Base-by-base conservation (phyloP, 495 filamentous ascomycete species). In the Pyrenopolyporus hunteri region DNA sequence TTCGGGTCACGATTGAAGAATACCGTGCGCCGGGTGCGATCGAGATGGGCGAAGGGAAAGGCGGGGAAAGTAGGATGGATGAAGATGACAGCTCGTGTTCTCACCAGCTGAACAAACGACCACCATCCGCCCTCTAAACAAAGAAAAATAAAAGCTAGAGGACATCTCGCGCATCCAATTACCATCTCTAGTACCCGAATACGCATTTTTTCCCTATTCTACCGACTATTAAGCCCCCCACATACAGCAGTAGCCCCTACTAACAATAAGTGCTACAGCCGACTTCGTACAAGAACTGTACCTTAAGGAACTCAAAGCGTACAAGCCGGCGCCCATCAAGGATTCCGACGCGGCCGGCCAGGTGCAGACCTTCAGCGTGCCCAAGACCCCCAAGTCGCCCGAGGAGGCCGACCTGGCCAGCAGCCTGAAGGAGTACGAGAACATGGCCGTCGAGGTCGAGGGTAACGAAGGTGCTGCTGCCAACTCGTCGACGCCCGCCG, bases 201-300 rank as follows among this genome's bases (percentile, higher is more conserved):
- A 16, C 17, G 22, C 10, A 13, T 20, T 13, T 6, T 28, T 19
- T n/a, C 10, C 29, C n/a, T 6, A 26, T 19, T n/a, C 10, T 26
- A 6, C 22, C 35, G 6, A 49, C n/a, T 45, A 19, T 45, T 22
- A n/a, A 45, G 26, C 9, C 22, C 23, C 26, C 20, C 22, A 44
- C 22, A 1, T 9, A 44, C n/a, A 28, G 16, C n/a, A 43, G 31
- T 74, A 65, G 22, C 52, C 56, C 16, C 36, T 43, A 44, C 42
- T 55, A 59, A 54, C 54, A 25, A n/a, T 20, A 6, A 31, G 0
- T 29, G n/a, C 13, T 20, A 43, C 59, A 98, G 95, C 88, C 80
- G 94, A 99, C 78, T 82, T 94, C 63, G 88, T 99, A 64, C 94
- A 96, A 79, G 93, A 97, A 63, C 85, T 99, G 68, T 99, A 98